Percentiles rank a stretch among this genome's conserved stretches.
These are phyloP conservation scores for Candida dubliniensis DNA, from an alignment of 1,139 yeast species.

Conservation along the genomic window DNA sequence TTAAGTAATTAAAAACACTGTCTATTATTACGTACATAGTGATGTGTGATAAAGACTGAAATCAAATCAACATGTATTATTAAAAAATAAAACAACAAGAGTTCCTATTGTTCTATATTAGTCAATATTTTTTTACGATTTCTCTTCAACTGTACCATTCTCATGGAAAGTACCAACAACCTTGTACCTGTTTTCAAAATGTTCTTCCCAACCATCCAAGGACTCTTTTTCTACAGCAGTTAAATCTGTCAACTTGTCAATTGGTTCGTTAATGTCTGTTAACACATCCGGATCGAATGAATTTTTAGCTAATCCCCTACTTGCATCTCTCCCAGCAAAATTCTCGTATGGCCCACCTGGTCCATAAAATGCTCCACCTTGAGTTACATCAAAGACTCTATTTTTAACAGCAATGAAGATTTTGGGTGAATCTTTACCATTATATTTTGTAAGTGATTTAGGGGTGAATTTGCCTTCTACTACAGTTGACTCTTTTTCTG, in stretches of 20 bases:
- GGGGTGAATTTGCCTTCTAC: conserved; percentile 86
- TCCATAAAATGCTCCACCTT: conserved; percentile 86
- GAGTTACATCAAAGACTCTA: conserved; percentile 79
- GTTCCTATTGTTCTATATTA: neutral
- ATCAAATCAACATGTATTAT: neutral
- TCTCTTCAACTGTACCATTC: conserved; percentile 12
- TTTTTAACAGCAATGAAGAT: conserved; percentile 85
- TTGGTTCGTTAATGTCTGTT: conserved; percentile 63
- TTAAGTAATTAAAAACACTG: too few relatives aligned
- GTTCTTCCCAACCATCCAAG: conserved; percentile 82
- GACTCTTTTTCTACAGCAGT: conserved; percentile 62
- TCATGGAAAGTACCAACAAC: conserved; percentile 58
- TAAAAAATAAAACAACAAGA: neutral
- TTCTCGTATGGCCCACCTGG: conserved; percentile 96
- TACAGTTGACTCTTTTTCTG: conserved; percentile 46
- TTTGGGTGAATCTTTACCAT: conserved; percentile 76
- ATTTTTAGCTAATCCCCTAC: conserved; percentile 88
- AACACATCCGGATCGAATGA: conserved; percentile 72
- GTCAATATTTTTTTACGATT: too few relatives aligned
- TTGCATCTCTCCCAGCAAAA: conserved; percentile 96
- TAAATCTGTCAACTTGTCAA: conserved; percentile 69
- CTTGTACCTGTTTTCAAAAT: conserved; percentile 76
- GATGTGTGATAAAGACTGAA: too few relatives aligned
- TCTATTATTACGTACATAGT: too few relatives aligned
- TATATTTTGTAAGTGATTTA: conserved; percentile 63